These are phyloP conservation scores for Pseudozyma tsukubaensis DNA, from an alignment of 1,284 basidiomycete species.

Conservation along the genomic window DNA sequence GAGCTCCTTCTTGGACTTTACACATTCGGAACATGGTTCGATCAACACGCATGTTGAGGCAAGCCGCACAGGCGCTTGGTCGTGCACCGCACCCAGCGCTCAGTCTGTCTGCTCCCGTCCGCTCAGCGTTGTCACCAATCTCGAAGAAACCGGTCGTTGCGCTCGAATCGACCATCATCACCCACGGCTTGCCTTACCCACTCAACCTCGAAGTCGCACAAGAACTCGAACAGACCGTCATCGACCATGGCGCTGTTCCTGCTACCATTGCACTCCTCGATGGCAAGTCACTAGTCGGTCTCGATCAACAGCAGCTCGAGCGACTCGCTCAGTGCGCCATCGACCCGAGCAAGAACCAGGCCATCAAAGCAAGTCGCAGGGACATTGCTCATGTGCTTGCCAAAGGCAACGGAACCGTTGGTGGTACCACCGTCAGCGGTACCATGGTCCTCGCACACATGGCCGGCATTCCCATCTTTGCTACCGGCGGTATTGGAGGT, in stretches of 20 bases:
- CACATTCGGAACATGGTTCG: conserved; percentile 20
- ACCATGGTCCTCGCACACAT: conserved; percentile 72
- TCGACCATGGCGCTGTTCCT: conserved; percentile 80
- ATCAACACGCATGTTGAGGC: conserved; percentile 27
- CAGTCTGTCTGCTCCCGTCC: conserved; percentile 23
- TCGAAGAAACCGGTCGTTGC: conserved; percentile 71
- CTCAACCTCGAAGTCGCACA: conserved; percentile 80
- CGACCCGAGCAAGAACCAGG: conserved; percentile 36
- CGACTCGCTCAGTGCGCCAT: conserved; percentile 74
- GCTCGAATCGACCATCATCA: conserved; percentile 84
- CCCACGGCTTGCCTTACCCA: conserved; percentile 79
- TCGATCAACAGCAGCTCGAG: conserved; percentile 77
- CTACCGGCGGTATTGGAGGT: conserved; percentile 75
- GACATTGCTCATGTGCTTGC: conserved; percentile 85
- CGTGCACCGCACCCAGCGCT: conserved; percentile 35
- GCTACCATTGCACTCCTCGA: conserved; percentile 89
- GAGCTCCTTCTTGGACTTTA: neutral
- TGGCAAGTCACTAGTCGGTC: conserved; percentile 87
- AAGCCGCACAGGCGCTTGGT: conserved; percentile 35
- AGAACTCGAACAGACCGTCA: conserved; percentile 82
- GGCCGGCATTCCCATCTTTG: conserved; percentile 67
- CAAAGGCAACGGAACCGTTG: conserved; percentile 74
- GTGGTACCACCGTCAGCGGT: conserved; percentile 90
- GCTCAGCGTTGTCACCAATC: conserved; percentile 18
- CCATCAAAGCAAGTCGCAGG: conserved; percentile 84